phyloP scores from a whole-genome alignment of 2,329 filamentous ascomycete genomes.

The Paradendryphiella salina region DNA sequence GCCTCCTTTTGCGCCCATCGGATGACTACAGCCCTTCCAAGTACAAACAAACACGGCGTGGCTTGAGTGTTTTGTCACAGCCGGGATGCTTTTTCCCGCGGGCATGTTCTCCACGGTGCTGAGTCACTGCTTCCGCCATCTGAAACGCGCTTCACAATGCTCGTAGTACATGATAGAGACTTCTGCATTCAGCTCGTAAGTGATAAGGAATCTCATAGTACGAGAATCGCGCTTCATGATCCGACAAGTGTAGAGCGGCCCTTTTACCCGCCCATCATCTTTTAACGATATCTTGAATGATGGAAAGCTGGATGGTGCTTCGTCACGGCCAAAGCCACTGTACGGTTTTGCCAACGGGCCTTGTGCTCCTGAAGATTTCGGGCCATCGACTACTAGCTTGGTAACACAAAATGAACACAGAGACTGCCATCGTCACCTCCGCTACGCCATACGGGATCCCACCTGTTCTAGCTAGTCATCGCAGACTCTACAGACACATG shows the following conservation, averaged over 20 bases:
- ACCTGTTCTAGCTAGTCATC: constrained; percentile 27
- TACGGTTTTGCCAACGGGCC: constrained; percentile 27
- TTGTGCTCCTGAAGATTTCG: constrained; percentile 20
- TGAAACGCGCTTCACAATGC: constrained; percentile 33
- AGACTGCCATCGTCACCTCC: constrained; percentile 41
- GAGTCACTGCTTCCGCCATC: constrained; percentile 31
- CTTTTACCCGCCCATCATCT: background rate
- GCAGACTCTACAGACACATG: background rate
- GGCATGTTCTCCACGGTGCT: constrained; percentile 33
- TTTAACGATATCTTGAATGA: background rate
- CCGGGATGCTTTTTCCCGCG: constrained; percentile 14
- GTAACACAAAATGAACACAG: constrained; percentile 35
- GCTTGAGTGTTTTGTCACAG: constrained; percentile 4
- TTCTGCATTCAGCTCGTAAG: constrained; percentile 9
- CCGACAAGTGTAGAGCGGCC: background rate
- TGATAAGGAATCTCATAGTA: background rate
- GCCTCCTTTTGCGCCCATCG: constrained; percentile 11
- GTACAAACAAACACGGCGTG: constrained; percentile 10
- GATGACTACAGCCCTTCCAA: constrained; percentile 6
- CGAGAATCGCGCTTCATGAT: background rate
- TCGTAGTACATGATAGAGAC: constrained; percentile 7
- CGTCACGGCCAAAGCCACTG: constrained; percentile 17
- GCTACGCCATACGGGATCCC: constrained; percentile 36
- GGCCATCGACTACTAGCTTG: constrained; percentile 20
- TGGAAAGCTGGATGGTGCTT: background rate